phyloP scores from a whole-genome alignment of 768 basidiomycete genomes.

The Hypsizygus marmoreus region DNA sequence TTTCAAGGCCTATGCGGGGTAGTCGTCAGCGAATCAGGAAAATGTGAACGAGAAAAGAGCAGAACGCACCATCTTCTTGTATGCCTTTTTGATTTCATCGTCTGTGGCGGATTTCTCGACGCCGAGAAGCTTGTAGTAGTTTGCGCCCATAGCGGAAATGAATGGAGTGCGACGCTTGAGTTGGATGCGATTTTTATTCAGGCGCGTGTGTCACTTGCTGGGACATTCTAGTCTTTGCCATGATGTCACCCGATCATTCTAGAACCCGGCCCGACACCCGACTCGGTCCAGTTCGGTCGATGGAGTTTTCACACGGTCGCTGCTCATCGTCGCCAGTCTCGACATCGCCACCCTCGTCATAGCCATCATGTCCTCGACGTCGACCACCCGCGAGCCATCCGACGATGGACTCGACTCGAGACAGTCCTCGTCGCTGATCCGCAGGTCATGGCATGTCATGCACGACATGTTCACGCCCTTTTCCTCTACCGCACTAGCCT shows the following conservation, averaged over 20 bases:
- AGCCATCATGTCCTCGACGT: conserved; percentile 7
- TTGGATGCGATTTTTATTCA: no score
- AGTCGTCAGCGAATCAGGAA: conserved; percentile 13
- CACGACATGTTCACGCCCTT: conserved; percentile 65
- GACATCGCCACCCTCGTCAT: background rate
- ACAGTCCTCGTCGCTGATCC: conserved; percentile 41
- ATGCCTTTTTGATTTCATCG: conserved; percentile 90
- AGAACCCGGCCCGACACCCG: conserved; percentile 15
- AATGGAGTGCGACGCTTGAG: conserved; percentile 2
- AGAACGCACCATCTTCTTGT: conserved; percentile 83
- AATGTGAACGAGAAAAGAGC: background rate
- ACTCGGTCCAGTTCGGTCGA: no score
- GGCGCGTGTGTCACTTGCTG: conserved; percentile 1
- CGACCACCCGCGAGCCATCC: conserved; percentile 8
- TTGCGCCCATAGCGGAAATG: conserved; percentile 61
- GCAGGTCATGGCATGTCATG: conserved; percentile 65
- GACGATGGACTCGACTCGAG: conserved; percentile 4
- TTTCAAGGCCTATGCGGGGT: conserved; percentile 67
- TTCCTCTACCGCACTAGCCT: conserved; percentile 60
- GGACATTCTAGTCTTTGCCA: conserved; percentile 14
- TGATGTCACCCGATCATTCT: conserved; percentile 22
- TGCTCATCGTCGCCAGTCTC: background rate
- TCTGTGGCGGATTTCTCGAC: conserved; percentile 72
- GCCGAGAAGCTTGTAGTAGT: conserved; percentile 89
- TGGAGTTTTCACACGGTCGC: no score